Base-by-base conservation (phyloP, 2,329 filamentous ascomycete genomes). In the Paraphaeosphaeria sporulosa region DNA sequence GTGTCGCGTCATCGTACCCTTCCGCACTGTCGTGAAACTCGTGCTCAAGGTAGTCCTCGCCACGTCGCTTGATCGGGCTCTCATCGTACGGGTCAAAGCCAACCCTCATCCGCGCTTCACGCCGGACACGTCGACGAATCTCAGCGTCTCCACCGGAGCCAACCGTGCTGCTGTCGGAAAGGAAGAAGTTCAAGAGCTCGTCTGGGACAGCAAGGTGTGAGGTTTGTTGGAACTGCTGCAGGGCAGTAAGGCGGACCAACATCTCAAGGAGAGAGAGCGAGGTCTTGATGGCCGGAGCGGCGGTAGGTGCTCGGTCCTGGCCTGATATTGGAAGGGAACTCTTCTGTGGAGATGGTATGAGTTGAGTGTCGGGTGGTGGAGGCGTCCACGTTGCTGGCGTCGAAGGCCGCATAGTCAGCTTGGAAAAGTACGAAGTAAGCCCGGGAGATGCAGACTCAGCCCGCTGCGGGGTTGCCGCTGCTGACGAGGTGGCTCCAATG, bases 141-240 rank as follows among this genome's bases (percentile, higher is more conserved):
- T 88, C 83, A 5, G 86, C 82, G 65, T 90, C 86, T 4, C 84
- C 83, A 3, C 88, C 88, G 1, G 87, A 86, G 30, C 89, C 89
- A 0, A 88, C 90, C 2, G 87, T 88, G 34, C 86, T 86, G 12
- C 85, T 86, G 68, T 91, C 89, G 63, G 87, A 85, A 9, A 97
- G 83, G 79, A 97, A 97, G 80, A 96, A 96, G 55, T 90, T 93
- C 43, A 97, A 83, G 2, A 97, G 87, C 69, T 97, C 92, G 73
- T 97, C 94, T 1, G 91, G 91, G 62, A 96, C 95, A 7, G 92
- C 87, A n/a, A 97, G 85, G 70, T 97, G 93, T 0, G 92, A 93
- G 43, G 88, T 86, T 81, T 97, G 94, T 74, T 96, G 91, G 76
- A 95, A 96, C 80, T 97, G 93, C 74, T 97, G 94, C 15, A 97